Conservation (phyloP, 1,284 basidiomycete species). For the Cutaneotrichosporon sp. region DNA sequence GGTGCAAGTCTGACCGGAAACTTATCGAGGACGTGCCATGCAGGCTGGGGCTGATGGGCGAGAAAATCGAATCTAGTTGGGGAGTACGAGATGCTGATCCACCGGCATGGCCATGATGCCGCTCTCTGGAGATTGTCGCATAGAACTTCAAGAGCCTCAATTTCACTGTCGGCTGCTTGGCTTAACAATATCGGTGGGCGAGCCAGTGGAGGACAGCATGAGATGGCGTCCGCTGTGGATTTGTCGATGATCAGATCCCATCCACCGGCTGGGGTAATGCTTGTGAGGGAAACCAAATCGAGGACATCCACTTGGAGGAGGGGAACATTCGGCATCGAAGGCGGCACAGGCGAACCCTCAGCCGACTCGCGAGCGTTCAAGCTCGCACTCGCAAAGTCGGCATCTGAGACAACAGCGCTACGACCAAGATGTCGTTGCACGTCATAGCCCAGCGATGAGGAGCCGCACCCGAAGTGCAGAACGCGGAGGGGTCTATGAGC, state of each 20-base stretch:
- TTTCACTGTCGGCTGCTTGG: background rate
- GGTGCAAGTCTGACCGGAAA: background rate
- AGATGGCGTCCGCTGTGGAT: constrained; percentile 44
- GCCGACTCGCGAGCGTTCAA: background rate
- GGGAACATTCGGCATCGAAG: background rate
- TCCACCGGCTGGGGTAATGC: constrained; percentile 4
- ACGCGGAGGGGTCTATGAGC: constrained; percentile 4
- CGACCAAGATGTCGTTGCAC: constrained; percentile 10
- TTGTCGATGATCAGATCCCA: constrained; percentile 43
- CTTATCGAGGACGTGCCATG: constrained; percentile 7
- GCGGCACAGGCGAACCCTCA: background rate
- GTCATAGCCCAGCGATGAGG: constrained; percentile 28
- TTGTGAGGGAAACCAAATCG: background rate
- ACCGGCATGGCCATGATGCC: constrained; percentile 20
- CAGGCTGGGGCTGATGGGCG: background rate
- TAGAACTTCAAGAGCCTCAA: constrained; percentile 26
- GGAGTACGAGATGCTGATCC: constrained; percentile 41
- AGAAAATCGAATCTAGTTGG: constrained; percentile 29
- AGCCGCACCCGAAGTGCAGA: constrained; percentile 42
- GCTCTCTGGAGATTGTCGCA: constrained; percentile 25
- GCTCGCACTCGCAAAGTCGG: constrained; percentile 28
- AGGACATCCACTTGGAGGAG: constrained; percentile 11
- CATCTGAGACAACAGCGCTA: constrained; percentile 26
- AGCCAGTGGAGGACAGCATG: constrained; percentile 25
- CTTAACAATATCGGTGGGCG: background rate